phyloP scores from a whole-genome alignment of 2,329 filamentous ascomycete species.

The Plenodomus lindquistii region DNA sequence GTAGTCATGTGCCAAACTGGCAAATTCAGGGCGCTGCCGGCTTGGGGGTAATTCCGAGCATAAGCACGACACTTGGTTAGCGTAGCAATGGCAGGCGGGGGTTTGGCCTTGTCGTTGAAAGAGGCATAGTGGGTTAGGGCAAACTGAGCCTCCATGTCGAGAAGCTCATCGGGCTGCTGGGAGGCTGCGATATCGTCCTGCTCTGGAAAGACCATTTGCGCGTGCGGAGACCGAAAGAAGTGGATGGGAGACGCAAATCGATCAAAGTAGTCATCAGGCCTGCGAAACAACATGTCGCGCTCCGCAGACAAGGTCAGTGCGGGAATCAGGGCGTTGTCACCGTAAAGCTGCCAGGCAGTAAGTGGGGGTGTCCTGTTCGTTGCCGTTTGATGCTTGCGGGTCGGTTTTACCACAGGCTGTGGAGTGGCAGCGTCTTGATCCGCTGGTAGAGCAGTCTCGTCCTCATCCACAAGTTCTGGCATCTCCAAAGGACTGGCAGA shows the following conservation, averaged over 20 bases:
- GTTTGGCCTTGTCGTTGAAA: slow-evolving; percentile 10
- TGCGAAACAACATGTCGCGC: slow-evolving; percentile 47
- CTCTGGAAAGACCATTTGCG: slow-evolving; percentile 28
- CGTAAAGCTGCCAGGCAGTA: slow-evolving; percentile 34
- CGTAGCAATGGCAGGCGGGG: slow-evolving; percentile 19
- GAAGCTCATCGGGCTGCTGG: slow-evolving; percentile 24
- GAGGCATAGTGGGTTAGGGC: slow-evolving; percentile 34
- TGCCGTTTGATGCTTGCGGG: slow-evolving; percentile 18
- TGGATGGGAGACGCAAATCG: slow-evolving; percentile 55
- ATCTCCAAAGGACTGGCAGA: slow-evolving; percentile 22
- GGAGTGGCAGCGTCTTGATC: slow-evolving; percentile 31
- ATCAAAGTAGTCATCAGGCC: slow-evolving; percentile 52
- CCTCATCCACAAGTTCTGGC: slow-evolving; percentile 32
- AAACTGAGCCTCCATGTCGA: slow-evolving; percentile 39
- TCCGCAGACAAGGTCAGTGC: slow-evolving; percentile 35
- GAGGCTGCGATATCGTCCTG: slow-evolving; percentile 33
- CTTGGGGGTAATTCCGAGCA: slow-evolving; percentile 49
- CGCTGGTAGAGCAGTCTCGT: slow-evolving; percentile 37
- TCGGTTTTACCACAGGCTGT: slow-evolving; percentile 5
- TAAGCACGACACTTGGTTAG: slow-evolving; percentile 38
- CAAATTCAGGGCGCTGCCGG: slow-evolving; percentile 43
- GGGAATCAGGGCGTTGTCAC: slow-evolving; percentile 33
- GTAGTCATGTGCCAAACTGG: slow-evolving; percentile 49
- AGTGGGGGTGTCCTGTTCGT: slow-evolving; percentile 19
- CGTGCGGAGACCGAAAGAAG: slow-evolving; percentile 54